Base-by-base conservation (phyloP, 768 basidiomycete genomes). In the Lyophyllum decastes region DNA sequence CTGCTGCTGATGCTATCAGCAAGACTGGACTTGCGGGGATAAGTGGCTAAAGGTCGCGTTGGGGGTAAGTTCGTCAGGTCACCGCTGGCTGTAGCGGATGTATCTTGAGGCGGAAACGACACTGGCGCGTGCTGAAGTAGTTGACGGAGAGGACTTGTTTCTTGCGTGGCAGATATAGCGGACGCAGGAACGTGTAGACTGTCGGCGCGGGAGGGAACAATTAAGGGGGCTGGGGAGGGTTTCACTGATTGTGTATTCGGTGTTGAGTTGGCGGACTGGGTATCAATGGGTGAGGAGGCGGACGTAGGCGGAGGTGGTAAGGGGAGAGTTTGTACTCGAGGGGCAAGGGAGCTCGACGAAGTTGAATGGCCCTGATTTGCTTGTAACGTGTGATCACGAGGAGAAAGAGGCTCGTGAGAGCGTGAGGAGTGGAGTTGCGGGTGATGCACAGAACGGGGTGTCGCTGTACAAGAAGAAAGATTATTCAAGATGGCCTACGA, bases 361-460 rank as follows among this genome's bases (percentile, higher is more conserved):
- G 49, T 22, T 62, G 49, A 44, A 61, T 47, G 44, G 49, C 44
- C 61, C 9, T 60, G 53, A 55, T 66, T 68, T 19, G 64, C 60
- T 49, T 70, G 69, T 50, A 69, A 41, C 44, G 61, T 62, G 53
- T 52, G 63, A 55, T 72, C 57, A 44, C 66, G 69, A 45, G 64
- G 63, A 46, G 66, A 67, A 45, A 74, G 62, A 24, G 79, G 76
- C 56, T 81, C 78, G 47, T 74, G 68, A 12, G 79, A 79, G 49
- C 76, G 77, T 21, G 78, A 76, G 16, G 71, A 60, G 38, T 77
- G 77, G 26, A 78, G 69, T 9, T 65, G 55, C 14, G 65, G 66
- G 33, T 70, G 60, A 33, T 70, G 71, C 38, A 67, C 60, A 35
- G 65, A 63, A 50, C 68, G 72, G 26, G 72, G 65, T 14, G 69